Conservation (phyloP, 306 rosid genomes). For the Vigna nakashimae region DNA sequence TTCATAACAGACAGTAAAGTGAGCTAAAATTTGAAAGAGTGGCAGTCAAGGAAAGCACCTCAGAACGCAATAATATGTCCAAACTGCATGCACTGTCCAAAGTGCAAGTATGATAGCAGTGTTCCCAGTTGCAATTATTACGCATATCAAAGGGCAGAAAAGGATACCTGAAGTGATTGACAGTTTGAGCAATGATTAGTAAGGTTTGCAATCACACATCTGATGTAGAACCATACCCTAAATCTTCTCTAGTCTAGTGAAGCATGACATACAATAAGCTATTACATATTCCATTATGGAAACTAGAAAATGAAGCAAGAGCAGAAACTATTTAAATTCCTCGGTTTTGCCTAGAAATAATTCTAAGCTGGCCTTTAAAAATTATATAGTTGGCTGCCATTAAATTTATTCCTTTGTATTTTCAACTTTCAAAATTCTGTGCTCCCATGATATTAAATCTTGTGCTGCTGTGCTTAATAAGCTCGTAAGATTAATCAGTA, state of each 20-base stretch:
- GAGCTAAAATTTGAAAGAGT: conserved; percentile 22
- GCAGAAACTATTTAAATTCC: conserved; percentile 11
- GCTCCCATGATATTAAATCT: background rate
- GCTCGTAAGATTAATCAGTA: conserved; percentile 22
- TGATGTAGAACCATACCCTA: conserved; percentile 28
- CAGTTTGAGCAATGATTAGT: conserved; percentile 33
- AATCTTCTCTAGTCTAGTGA: conserved; percentile 22
- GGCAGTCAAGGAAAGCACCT: conserved; percentile 61
- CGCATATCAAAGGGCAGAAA: conserved; percentile 73
- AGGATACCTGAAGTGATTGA: conserved; percentile 72
- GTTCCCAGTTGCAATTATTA: conserved; percentile 77
- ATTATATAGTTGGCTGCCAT: background rate
- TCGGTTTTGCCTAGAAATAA: conserved; percentile 10
- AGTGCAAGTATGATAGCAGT: conserved; percentile 78
- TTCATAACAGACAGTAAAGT: conserved; percentile 19
- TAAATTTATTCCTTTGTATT: background rate
- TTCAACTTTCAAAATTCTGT: conserved; percentile 5
- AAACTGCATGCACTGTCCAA: conserved; percentile 73
- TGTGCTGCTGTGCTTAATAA: background rate
- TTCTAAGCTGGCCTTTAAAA: conserved; percentile 7
- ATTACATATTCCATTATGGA: background rate
- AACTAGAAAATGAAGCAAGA: conserved; percentile 36
- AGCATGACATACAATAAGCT: conserved; percentile 17
- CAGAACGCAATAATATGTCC: conserved; percentile 77
- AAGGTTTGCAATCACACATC: conserved; percentile 30